phyloP scores from a whole-genome alignment of 495 filamentous ascomycete genomes.

The Aspergillus diversus region DNA sequence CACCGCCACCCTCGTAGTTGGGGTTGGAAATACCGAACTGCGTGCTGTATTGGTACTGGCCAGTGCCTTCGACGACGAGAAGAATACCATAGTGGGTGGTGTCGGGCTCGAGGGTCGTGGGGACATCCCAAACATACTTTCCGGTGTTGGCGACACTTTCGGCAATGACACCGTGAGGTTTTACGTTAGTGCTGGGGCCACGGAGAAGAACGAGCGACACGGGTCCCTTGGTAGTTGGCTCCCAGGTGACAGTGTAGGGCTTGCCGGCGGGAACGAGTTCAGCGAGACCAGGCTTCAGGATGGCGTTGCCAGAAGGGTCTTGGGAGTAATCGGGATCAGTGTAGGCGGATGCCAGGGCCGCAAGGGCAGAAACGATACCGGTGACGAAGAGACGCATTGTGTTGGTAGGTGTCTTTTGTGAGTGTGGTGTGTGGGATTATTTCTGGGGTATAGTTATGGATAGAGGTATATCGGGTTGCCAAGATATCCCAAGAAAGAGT shows the following conservation, averaged over 20 bases:
- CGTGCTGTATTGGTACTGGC: constrained; percentile 69
- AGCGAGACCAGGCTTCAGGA: constrained; percentile 53
- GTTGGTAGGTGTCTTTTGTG: constrained; percentile 20
- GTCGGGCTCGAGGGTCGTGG: constrained; percentile 49
- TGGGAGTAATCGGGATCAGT: constrained; percentile 52
- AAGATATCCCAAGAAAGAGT: not conserved
- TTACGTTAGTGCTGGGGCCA: constrained; percentile 61
- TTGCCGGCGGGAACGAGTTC: constrained; percentile 58
- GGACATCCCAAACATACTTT: constrained; percentile 59
- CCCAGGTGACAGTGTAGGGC: constrained; percentile 66
- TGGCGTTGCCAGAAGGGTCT: constrained; percentile 59
- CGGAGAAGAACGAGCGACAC: constrained; percentile 66
- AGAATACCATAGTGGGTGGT: constrained; percentile 66
- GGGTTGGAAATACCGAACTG: constrained; percentile 69
- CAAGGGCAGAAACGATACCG: constrained; percentile 51
- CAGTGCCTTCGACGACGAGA: constrained; percentile 63
- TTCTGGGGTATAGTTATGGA: not conserved
- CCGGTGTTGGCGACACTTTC: constrained; percentile 63
- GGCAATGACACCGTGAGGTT: constrained; percentile 56
- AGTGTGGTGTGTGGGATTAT: constrained; percentile 17
- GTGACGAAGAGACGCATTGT: constrained; percentile 58
- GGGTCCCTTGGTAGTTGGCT: constrained; percentile 45
- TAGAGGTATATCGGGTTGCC: not conserved
- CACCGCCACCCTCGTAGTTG: constrained; percentile 23
- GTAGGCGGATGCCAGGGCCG: constrained; percentile 56